Percentiles rank a stretch among this genome's conserved stretches.
Conservation (phyloP, 1,284 basidiomycete species). For the Ceratobasidium sp. region DNA sequence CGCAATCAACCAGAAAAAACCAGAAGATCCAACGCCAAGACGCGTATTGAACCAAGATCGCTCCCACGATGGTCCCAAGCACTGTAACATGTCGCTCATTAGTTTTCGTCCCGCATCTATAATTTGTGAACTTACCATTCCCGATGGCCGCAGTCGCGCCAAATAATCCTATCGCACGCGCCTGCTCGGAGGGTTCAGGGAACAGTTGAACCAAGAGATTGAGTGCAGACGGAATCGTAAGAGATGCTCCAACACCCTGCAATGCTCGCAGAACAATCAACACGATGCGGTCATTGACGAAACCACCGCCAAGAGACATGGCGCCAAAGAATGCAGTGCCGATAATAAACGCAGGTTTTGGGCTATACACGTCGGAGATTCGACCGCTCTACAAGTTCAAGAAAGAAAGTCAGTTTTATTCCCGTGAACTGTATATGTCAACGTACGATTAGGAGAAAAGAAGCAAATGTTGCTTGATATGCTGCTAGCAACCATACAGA, state of each 20-base stretch:
- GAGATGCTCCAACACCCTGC: slow-evolving; percentile 42
- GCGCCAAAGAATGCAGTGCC: slow-evolving; percentile 40
- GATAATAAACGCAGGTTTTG: slow-evolving; percentile 42
- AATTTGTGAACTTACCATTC: slow-evolving; percentile 57
- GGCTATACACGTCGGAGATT: slow-evolving; percentile 45
- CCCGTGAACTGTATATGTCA: background rate
- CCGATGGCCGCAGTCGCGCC: slow-evolving; percentile 63
- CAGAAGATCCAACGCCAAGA: slow-evolving; percentile 65
- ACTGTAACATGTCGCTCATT: slow-evolving; percentile 50
- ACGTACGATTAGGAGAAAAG: slow-evolving; percentile 38
- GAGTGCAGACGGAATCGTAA: slow-evolving; percentile 64
- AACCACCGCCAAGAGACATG: slow-evolving; percentile 46
- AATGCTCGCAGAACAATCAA: slow-evolving; percentile 42
- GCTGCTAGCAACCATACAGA: slow-evolving; percentile 43
- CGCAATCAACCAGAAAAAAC: slow-evolving; percentile 64
- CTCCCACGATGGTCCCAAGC: slow-evolving; percentile 57
- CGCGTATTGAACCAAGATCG: slow-evolving; percentile 58
- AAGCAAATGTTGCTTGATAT: slow-evolving; percentile 20
- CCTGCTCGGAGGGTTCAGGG: slow-evolving; percentile 61
- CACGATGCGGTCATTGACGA: slow-evolving; percentile 41
- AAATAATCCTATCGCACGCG: slow-evolving; percentile 63
- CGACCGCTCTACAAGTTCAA: slow-evolving; percentile 34
- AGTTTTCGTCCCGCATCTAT: slow-evolving; percentile 51
- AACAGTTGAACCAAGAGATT: slow-evolving; percentile 63
- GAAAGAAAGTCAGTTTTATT: background rate